Evolutionary conservation across 257 asterid species (phyloP).

Genomic region (Forsythia viridissima): DNA sequence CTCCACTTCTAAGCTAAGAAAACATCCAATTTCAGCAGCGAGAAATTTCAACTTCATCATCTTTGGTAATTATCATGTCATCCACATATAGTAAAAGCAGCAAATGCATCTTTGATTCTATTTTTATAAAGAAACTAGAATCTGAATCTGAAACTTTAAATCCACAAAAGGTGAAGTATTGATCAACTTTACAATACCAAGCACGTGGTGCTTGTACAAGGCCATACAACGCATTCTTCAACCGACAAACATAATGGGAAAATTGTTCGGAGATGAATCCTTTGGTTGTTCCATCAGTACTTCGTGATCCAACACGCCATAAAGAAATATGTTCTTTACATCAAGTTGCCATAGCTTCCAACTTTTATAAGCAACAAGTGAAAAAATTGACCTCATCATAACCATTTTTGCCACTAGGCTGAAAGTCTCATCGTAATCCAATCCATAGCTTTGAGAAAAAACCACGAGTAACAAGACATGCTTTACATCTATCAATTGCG

Average conservation of each 20-base stretch:
- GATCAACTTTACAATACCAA: conserved; percentile 20
- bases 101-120: conserved; percentile 8
- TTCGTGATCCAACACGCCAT: no score
- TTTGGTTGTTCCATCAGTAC: conserved; percentile 18
- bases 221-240: conserved; percentile 26
- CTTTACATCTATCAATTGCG: background rate
- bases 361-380: background rate
- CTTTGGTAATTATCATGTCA: conserved; percentile 10
- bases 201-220: conserved; percentile 26
- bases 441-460: conserved; percentile 20
- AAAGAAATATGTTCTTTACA: background rate
- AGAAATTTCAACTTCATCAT: conserved; percentile 14
- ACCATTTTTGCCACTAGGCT: conserved; percentile 15
- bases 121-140: conserved; percentile 15
- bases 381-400: background rate
- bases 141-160: conserved; percentile 16
- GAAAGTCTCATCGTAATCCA: conserved; percentile 22
- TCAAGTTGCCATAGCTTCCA: conserved; percentile 20
- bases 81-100: conserved; percentile 5
- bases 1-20: conserved; percentile 17
- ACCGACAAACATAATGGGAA: conserved; percentile 5
- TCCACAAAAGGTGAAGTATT: conserved; percentile 19
- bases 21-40: background rate
- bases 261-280: background rate
- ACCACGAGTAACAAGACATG: conserved; percentile 6